Percentiles rank a stretch among this genome's conserved stretches.
phyloP scores from a whole-genome alignment of 805 yeast genomes.

The Kuraishia hungarica region DNA sequence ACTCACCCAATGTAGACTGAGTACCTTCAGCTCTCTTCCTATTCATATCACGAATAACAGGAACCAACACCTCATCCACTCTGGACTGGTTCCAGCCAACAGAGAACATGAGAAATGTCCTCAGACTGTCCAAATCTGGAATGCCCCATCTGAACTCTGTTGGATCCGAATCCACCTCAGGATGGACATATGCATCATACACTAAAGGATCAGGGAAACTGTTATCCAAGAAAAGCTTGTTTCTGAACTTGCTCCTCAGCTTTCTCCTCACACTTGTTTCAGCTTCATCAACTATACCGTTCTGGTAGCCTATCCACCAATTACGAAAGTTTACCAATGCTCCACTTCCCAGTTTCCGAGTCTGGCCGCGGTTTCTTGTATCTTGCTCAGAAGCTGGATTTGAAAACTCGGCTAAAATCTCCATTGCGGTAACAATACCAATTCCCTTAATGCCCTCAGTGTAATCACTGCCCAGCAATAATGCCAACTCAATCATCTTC shows the following conservation, averaged over 20 bases:
- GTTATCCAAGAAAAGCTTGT: conserved; percentile 46
- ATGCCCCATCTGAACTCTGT: conserved; percentile 84
- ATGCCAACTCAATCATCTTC: conserved; percentile 72
- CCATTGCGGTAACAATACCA: conserved; percentile 92
- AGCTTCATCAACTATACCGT: conserved; percentile 25
- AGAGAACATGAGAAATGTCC: conserved; percentile 58
- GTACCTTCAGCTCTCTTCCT: conserved; percentile 42
- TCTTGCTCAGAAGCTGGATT: conserved; percentile 7
- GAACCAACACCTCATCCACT: conserved; percentile 78
- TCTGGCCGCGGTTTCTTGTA: not conserved
- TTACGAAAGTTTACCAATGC: conserved; percentile 28
- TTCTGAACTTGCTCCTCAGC: conserved; percentile 48
- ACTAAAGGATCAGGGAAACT: conserved; percentile 67
- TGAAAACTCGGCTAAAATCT: conserved; percentile 79
- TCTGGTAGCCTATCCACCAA: conserved; percentile 52
- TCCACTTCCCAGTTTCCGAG: conserved; percentile 4
- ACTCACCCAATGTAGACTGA: conserved; percentile 57
- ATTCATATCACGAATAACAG: conserved; percentile 76
- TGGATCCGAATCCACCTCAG: conserved; percentile 78
- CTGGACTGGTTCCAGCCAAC: conserved; percentile 75
- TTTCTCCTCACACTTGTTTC: conserved; percentile 46
- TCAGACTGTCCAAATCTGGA: conserved; percentile 74
- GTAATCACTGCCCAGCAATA: conserved; percentile 87
- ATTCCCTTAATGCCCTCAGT: conserved; percentile 88
- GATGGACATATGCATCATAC: conserved; percentile 62